Evolutionary conservation across 1,139 yeast genomes (phyloP), one percentile per base, ranked within the genome.

Genomic region (Sugiyamaella neomexicana): DNA sequence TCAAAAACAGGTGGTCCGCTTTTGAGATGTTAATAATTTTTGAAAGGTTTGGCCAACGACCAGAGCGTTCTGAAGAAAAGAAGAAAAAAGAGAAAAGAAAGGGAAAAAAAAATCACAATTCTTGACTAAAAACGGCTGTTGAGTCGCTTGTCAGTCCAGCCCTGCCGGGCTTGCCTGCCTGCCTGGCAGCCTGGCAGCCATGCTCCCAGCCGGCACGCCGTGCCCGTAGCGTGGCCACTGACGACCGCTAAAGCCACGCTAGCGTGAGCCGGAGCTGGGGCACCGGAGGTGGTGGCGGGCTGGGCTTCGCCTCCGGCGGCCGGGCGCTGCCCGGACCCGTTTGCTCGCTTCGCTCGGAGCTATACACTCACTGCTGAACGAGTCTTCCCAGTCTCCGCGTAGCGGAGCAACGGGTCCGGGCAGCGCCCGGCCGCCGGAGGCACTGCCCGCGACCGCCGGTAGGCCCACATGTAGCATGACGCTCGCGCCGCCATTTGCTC

Each of bases 61-160:
- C 52, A 37, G 47, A 49, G 52, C 47, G 52, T 49, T 32, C 47
- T 49, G 52, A 42, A 37, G 52, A 49, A 52, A 27, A 32, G 45
- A 42, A 40, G 36, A 44, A 34, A 42, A 50, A 29, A 27, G 27
- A 46, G 32, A 37, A 45, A 44, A 45, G 16, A 50, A 20, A 43
- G 16, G n/a, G 25, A 32, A 23, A 45, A 16, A 42, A 27, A 51
- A 52, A 47, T 29, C 34, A 4, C 27, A 12, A 16, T 5, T 16
- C 16, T 38, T 38, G 25, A 12, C 16, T 36, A 36, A 20, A 20
- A 20, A 20, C 25, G 25, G 34, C n/a, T 29, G 34, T 29, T 29
- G 34, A n/a, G 13, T 36, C 39, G 17, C 16, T 36, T 15, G 12
- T 15, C 16, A 12, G 4, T 8, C 37, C 12, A 34, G 15, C 37